These are phyloP conservation scores for Podospora pseudoanserina DNA, from an alignment of 495 filamentous ascomycete species.

Conservation along the genomic window DNA sequence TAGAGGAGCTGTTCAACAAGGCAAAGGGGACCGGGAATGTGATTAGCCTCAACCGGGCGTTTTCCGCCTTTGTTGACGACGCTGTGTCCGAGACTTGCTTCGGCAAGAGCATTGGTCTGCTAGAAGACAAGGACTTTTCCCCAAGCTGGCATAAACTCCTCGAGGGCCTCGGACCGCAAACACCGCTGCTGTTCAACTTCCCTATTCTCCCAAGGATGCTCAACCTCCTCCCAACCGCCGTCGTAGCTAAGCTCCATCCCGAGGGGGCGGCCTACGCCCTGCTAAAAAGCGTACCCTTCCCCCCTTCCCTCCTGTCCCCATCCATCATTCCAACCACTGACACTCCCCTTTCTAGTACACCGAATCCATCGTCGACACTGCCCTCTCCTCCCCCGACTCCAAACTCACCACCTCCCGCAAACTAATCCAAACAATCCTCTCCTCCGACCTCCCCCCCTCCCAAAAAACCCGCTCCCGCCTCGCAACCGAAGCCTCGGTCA, in stretches of 20 bases:
- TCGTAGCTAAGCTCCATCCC: not conserved
- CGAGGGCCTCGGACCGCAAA: not conserved
- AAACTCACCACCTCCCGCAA: not conserved
- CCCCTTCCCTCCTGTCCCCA: not conserved
- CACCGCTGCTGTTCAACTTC: constrained; percentile 5
- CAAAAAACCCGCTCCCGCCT: constrained; percentile 1
- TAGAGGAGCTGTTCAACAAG: constrained; percentile 3
- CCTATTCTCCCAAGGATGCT: not conserved
- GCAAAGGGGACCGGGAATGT: not conserved
- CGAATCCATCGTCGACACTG: constrained; percentile 3
- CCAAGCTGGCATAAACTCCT: not conserved
- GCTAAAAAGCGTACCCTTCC: not conserved
- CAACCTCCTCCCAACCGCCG: not conserved
- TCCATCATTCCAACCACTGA: not conserved
- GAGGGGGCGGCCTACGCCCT: constrained; percentile 1
- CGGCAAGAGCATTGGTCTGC: constrained; percentile 1
- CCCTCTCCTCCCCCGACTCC: not conserved
- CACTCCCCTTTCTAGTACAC: not conserved
- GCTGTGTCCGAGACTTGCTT: constrained; percentile 3
- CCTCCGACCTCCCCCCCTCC: not conserved
- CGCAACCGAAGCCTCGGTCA: constrained; percentile 1
- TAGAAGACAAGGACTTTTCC: constrained; percentile 2
- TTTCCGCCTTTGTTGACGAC: constrained; percentile 2
- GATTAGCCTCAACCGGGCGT: constrained; percentile 6
- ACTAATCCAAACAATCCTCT: constrained; percentile 1